Evolutionary conservation across 2,329 filamentous ascomycete species (phyloP).

Genomic region (Pseudogymnoascus sp.): DNA sequence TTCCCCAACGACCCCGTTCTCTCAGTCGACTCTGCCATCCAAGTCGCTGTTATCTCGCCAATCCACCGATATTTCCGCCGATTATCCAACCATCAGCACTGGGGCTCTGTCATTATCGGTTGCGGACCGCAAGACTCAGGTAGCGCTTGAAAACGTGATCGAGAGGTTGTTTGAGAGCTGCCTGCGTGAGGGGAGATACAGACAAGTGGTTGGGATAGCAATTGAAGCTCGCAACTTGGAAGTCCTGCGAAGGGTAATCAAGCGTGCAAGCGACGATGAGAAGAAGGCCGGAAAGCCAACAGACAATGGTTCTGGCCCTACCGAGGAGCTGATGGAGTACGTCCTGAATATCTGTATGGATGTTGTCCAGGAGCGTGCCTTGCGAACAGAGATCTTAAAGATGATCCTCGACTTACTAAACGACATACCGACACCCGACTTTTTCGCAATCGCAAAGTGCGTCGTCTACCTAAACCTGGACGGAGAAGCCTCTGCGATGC

Average conservation of each 20-base stretch:
- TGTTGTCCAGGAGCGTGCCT: conserved; percentile 83
- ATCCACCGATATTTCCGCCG: conserved; percentile 51
- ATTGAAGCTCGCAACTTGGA: conserved; percentile 90
- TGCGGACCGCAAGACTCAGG: conserved; percentile 61
- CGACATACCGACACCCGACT: conserved; percentile 86
- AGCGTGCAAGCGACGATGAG: conserved; percentile 80
- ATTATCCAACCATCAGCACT: conserved; percentile 40
- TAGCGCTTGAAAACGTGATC: conserved; percentile 73
- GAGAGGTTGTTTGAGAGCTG: conserved; percentile 88
- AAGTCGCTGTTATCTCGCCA: conserved; percentile 90
- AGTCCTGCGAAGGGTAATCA: conserved; percentile 76
- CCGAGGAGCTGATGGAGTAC: conserved; percentile 95
- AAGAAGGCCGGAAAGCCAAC: conserved; percentile 54
- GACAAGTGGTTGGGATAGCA: conserved; percentile 93
- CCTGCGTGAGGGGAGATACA: conserved; percentile 75
- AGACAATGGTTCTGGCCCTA: conserved; percentile 48
- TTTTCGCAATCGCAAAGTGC: conserved; percentile 96
- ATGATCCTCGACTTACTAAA: conserved; percentile 93
- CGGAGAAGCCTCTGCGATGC: conserved; percentile 78
- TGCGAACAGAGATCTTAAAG: conserved; percentile 76
- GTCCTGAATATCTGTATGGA: conserved; percentile 95
- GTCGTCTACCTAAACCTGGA: conserved; percentile 93
- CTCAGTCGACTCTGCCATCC: conserved; percentile 82
- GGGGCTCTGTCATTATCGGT: conserved; percentile 26
- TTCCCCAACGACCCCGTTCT: conserved; percentile 91